Percentiles rank a stretch among this genome's conserved stretches.
Evolutionary conservation across 768 basidiomycete species (phyloP).

Genomic region (Agrocybe pediades): DNA sequence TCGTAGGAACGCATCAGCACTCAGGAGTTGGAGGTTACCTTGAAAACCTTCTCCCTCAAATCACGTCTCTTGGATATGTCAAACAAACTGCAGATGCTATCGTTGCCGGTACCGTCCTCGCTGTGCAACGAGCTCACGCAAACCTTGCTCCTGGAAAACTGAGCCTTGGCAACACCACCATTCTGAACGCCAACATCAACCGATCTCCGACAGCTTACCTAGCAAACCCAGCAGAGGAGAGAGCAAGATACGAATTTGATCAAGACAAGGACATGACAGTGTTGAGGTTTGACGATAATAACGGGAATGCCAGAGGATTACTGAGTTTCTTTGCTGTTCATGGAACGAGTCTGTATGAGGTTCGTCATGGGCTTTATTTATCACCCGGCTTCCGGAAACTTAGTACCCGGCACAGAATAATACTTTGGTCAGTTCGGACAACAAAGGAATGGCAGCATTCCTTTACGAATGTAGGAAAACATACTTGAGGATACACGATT

Average conservation of each 20-base stretch:
- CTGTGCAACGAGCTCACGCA: slow-evolving; percentile 67
- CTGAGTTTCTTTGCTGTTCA: slow-evolving; percentile 80
- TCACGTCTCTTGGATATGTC: slow-evolving; percentile 76
- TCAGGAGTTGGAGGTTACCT: slow-evolving; percentile 79
- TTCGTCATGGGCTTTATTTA: slow-evolving; percentile 31
- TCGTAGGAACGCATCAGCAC: slow-evolving; percentile 77
- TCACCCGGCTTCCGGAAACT: background rate
- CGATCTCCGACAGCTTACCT: slow-evolving; percentile 77
- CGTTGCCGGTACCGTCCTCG: slow-evolving; percentile 65
- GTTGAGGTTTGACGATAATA: slow-evolving; percentile 61
- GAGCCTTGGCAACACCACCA: slow-evolving; percentile 67
- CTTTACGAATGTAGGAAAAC: slow-evolving; percentile 64
- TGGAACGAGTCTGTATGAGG: slow-evolving; percentile 79
- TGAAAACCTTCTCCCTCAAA: slow-evolving; percentile 76
- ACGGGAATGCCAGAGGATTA: slow-evolving; percentile 63
- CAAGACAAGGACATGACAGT: slow-evolving; percentile 77
- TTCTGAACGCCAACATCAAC: slow-evolving; percentile 71
- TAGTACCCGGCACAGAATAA: slow-evolving; percentile 57
- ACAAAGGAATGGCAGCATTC: slow-evolving; percentile 86
- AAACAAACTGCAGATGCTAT: slow-evolving; percentile 73
- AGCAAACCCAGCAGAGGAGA: slow-evolving; percentile 72
- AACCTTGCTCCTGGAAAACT: slow-evolving; percentile 62
- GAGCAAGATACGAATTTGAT: slow-evolving; percentile 66
- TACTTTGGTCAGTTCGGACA: slow-evolving; percentile 78
- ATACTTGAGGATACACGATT: background rate